Base-by-base conservation (phyloP, 2,329 filamentous ascomycete genomes). In the Aspergillus flavus region DNA sequence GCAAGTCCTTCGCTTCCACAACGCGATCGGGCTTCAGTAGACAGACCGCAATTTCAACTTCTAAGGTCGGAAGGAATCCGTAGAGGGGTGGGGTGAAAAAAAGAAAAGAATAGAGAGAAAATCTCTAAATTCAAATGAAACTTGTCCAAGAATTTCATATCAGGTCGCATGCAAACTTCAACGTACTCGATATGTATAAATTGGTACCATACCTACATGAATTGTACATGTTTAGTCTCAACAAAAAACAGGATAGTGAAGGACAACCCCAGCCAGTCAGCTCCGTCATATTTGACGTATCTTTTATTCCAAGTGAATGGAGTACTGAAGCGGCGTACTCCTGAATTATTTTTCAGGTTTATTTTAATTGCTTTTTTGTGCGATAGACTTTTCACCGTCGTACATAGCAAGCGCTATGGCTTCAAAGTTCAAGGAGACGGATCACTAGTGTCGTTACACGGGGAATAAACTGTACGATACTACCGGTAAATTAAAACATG, bases 1-100 rank as follows among this genome's bases (percentile, higher is more conserved):
- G 69, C 74, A 74, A 76, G 69, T 66, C 26, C 26, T 28, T 28
- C 26, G 26, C 26, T 28, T 28, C 65, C 66, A 63, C 66, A 66
- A 50, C 56, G 39, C 45, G 50, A 54, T 28, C 43, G 48, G 55
- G 50, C 45, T 61, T 43, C 55, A 61, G 61, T 62, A 43, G 50
- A 65, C 66, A 68, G 66, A 68, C 67, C 67, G 65, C 67, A 68
- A 66, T 57, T 67, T 67, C 57, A 21, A 52, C 41, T 36, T 50
- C 57, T 41, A 43, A 58, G 6, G 32, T 39, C 58, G 58, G 58
- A 53, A 53, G 30, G 45, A 34, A 10, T 36, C 32, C 34, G 36
- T 59, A 28, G 26, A 59, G 12, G 48, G 48, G 57, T 19, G 12
- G 46, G 39, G 34, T 6, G 14, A 36, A 16, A 36, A 36, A 6